phyloP scores from a whole-genome alignment of 2,329 filamentous ascomycete genomes.

The Fusarium zealandicum region DNA sequence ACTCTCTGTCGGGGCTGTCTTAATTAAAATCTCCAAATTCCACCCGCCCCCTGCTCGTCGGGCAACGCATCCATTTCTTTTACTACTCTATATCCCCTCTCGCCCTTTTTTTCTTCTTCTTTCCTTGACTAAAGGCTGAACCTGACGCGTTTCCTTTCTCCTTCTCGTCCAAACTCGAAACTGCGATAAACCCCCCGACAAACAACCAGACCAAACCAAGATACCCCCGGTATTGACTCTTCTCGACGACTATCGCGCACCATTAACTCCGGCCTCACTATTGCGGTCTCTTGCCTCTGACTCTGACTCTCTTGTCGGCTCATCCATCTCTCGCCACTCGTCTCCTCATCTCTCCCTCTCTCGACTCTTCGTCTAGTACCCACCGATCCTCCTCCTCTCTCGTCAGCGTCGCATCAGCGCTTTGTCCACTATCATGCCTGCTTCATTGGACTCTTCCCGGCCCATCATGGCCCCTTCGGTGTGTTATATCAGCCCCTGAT shows the following conservation, averaged over 20 bases:
- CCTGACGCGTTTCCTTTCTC: too few species aligned
- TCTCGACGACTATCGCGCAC: too few species aligned
- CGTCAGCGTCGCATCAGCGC: constrained; percentile 31
- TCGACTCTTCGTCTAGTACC: constrained; percentile 5
- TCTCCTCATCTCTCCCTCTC: neutral
- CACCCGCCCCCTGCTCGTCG: neutral
- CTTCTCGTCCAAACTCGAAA: too few species aligned
- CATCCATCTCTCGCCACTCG: too few species aligned
- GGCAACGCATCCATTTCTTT: neutral
- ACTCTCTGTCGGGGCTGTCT: neutral
- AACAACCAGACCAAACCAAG: too few species aligned
- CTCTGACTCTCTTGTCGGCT: too few species aligned
- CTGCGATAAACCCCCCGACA: too few species aligned
- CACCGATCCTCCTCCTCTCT: neutral
- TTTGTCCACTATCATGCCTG: constrained; percentile 54
- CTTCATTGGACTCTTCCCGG: constrained; percentile 66
- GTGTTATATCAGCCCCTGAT: constrained; percentile 50
- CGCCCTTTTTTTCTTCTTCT: neutral
- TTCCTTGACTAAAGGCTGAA: neutral
- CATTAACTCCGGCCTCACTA: too few species aligned
- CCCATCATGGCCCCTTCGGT: constrained; percentile 70
- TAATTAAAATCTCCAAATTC: constrained; percentile 1
- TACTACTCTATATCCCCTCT: constrained; percentile 1
- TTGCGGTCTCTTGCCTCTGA: too few species aligned
- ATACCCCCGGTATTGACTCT: too few species aligned